Base-by-base conservation (phyloP, 441 rosid species). In the Hura crepitans region DNA sequence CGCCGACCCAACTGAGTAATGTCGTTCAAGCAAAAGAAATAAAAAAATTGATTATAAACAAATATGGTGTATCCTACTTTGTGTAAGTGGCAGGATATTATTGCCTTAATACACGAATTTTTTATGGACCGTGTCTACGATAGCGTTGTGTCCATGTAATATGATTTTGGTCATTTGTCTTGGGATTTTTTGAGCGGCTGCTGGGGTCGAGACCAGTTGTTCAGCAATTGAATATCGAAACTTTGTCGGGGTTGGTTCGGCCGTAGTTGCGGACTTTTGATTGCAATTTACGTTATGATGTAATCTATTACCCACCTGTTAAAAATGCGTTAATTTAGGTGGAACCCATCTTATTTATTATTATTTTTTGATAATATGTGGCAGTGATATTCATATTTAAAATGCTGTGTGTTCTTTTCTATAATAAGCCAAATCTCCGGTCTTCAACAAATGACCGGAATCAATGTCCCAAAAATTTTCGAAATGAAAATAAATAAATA, bases 161-260 rank as follows among this genome's bases (percentile, higher is more conserved):
- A 23, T 64, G 75, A 64, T 55, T 72, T 54, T 30, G 7, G 22
- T 27, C 39, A n/a, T n/a, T 65, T 35, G 30, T 45, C 8, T 7
- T 5, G 33, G 22, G 6, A 20, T 14, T 60, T 61, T 68, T 23
- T 53, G 39, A 31, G 35, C 56, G 65, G n/a, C 5, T 31, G 35
- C 65, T 55, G 73, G 70, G 65, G 43, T 46, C 60, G 60, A 22
- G 65, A 56, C 43, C 14, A 53, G 42, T 68, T 23, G 77, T 15
- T 13, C 39, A 25, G 59, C 65, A 13, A 53, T 45, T 45, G 13
- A n/a, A 6, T 56, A 15, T 68, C 72, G 33, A 1, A 60, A 2
- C n/a, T 31, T 49, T 27, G 43, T 58, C 47, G 39, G 6, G 20
- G 37, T 55, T 15, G 58, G 65, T 61, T 59, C 50, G 76, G 55